A percentile compares a stretch with the other conserved stretches of the same genome.
Conservation (phyloP, 2,329 filamentous ascomycete genomes). For the Aspergillus sp. region DNA sequence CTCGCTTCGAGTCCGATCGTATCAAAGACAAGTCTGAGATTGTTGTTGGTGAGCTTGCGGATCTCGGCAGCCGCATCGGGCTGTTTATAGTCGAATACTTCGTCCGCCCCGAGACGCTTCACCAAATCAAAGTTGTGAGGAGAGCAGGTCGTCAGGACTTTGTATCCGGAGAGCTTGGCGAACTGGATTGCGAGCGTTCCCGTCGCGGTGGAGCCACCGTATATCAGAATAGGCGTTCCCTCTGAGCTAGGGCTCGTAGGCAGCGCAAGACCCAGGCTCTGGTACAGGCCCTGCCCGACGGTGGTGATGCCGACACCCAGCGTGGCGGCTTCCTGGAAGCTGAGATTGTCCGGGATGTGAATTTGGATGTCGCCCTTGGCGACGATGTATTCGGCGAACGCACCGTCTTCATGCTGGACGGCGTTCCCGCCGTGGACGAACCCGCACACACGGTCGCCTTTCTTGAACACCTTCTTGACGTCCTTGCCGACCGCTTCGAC, state of each 20-base stretch:
- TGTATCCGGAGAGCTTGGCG: conserved; percentile 35
- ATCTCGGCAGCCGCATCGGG: conserved; percentile 23
- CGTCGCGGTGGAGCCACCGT: conserved; percentile 39
- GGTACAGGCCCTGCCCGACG: conserved; percentile 48
- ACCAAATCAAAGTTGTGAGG: conserved; percentile 33
- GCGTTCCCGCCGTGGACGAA: conserved; percentile 48
- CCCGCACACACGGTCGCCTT: conserved; percentile 54
- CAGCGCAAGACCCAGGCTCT: conserved; percentile 26
- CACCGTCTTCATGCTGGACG: conserved; percentile 47
- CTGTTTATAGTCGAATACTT: conserved; percentile 33
- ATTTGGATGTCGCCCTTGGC: conserved; percentile 51
- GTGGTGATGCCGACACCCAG: conserved; percentile 53
- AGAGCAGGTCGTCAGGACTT: conserved; percentile 33
- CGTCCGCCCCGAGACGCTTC: conserved; percentile 30
- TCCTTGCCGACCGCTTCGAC: conserved; percentile 51
- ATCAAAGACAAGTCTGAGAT: conserved; percentile 34
- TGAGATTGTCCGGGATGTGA: conserved; percentile 48
- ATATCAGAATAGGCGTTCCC: conserved; percentile 31
- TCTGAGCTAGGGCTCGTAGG: conserved; percentile 22
- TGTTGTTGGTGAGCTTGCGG: conserved; percentile 27
- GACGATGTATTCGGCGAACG: conserved; percentile 54
- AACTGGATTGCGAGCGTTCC: conserved; percentile 40
- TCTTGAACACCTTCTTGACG: conserved; percentile 47
- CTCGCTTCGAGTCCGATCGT: conserved; percentile 28
- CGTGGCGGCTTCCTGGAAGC: conserved; percentile 53